Evolutionary conservation across 2,329 filamentous ascomycete genomes (phyloP), one percentile per base, ranked within the genome.

Genomic region (Stemphylium lycopersici): DNA sequence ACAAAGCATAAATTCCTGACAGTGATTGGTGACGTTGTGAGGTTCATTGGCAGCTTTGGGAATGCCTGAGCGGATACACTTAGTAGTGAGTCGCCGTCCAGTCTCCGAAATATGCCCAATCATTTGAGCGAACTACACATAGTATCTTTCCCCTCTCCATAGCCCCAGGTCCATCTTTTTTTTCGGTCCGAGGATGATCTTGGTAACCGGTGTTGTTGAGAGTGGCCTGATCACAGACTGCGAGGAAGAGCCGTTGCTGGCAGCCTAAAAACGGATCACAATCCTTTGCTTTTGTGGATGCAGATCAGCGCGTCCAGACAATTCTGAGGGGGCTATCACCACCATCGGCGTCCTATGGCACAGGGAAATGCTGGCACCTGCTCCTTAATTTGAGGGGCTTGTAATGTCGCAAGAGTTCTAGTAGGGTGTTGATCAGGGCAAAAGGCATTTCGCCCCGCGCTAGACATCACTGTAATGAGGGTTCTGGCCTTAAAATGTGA

Each of bases 231-330:
- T 15, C 16, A 50, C 44, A 33, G 38, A 29, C 34, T 18, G 29
- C 6, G 20, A 32, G 13, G 33, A 7, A 29, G 36, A 39, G 34
- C 16, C 15, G 4, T 29, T 12, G 12, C 34, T 12, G 18, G 20
- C 20, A 44, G 46, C 46, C 51, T 39, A 15, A 39, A 16, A n/a
- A 39, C 15, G 39, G 39, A 12, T 42, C 26, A 29, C 41, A 29
- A 49, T 39, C 33, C 29, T 50, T 54, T 29, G 15, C 33, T 26
- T 39, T 13, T 24, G 15, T 33, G 18, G 29, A 20, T 34, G 16
- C 7, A 44, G 26, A 37, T 43, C 29, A 34, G 44, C 26, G 33
- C 26, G 26, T 38, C 20, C 29, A 8, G 42, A 52, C 31, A 45
- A 10, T 15, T 37, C 33, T 22, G 22, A n/a, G n/a, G 39, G 20